Evolutionary conservation across 441 rosid species (phyloP), one percentile per base, ranked within the genome.

Genomic region (Brassica hybrid): DNA sequence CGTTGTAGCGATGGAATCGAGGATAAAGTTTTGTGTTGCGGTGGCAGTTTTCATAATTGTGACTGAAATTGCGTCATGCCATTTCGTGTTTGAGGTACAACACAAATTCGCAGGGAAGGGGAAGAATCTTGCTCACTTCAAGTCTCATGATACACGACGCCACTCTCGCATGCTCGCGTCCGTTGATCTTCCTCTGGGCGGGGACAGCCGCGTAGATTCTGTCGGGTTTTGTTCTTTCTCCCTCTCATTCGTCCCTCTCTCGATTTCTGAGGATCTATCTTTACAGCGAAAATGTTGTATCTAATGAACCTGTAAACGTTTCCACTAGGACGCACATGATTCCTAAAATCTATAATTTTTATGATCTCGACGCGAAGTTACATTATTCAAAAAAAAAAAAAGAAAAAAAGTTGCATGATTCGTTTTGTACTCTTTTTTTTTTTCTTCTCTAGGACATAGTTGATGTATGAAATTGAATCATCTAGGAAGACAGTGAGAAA

Each of bases 111-210:
- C 79, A 32, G 90, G 89, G 0, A 72, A 72, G n/a, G 83, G 67
- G 75, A 85, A 76, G 45, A 79, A 79, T 27, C 81, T 90, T 19
- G 76, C 75, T 30, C 91, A 85, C 5, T 62, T 86, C 52, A 88
- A 76, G 69, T 81, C 85, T 18, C 98, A 93, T 77, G 98, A 93
- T 76, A 71, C 74, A 56, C 84, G 25, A 72, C 98, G 95, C 11
- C 97, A 85, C 71, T 81, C 86, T 27, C 81, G 97, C 54, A 71
- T 89, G 58, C 87, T 93, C 66, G 63, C 89, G 57, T 71, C 89
- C 74, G 67, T 85, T 56, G 89, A 88, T 72, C 76, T 94, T n/a
- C 86, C 86, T 43, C 58, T 94, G 48, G 97, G 97, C 18, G 96
- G 98, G 83, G 86, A 82, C 30, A 94, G 94, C 78, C 81, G 59